These are phyloP conservation scores for Penicillium freii DNA, from an alignment of 2,329 filamentous ascomycete species.

Conservation along the genomic window DNA sequence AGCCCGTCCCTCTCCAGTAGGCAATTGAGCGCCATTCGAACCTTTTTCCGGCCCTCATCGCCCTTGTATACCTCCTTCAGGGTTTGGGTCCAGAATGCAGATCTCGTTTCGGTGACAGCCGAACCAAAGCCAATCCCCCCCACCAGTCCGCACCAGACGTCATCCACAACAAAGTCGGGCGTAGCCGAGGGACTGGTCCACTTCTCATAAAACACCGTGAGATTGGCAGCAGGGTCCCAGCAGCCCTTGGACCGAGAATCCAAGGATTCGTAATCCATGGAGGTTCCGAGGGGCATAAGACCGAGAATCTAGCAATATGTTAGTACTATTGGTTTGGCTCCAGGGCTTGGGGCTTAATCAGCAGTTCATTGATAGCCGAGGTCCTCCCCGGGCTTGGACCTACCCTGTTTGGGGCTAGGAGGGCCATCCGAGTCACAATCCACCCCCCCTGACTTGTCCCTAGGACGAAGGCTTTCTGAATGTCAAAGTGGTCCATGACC, in stretches of 20 bases:
- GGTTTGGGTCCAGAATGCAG: conserved; percentile 46
- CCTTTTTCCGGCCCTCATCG: conserved; percentile 48
- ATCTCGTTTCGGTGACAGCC: conserved; percentile 33
- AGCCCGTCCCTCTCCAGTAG: conserved; percentile 50
- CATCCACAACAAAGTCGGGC: conserved; percentile 43
- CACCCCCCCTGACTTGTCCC: conserved; percentile 18
- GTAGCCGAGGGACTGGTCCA: conserved; percentile 43
- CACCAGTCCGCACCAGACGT: conserved; percentile 47
- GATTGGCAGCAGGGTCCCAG: conserved; percentile 45
- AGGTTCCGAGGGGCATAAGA: conserved; percentile 53
- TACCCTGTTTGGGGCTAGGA: not conserved
- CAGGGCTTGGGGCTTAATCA: not conserved
- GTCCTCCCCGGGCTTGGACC: not conserved
- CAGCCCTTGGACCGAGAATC: conserved; percentile 47
- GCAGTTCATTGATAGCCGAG: not conserved
- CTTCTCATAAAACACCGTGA: conserved; percentile 37
- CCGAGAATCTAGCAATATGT: conserved; percentile 44
- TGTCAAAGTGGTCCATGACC: conserved; percentile 51
- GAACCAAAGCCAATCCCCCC: conserved; percentile 50
- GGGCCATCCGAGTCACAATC: conserved; percentile 1
- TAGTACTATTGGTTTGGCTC: not conserved
- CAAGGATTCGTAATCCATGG: conserved; percentile 50
- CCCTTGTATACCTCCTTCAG: conserved; percentile 49
- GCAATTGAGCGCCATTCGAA: conserved; percentile 51
- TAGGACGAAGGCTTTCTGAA: conserved; percentile 48